Conservation (phyloP, 139 green algal species). For the Mychonastes homosphaera region DNA sequence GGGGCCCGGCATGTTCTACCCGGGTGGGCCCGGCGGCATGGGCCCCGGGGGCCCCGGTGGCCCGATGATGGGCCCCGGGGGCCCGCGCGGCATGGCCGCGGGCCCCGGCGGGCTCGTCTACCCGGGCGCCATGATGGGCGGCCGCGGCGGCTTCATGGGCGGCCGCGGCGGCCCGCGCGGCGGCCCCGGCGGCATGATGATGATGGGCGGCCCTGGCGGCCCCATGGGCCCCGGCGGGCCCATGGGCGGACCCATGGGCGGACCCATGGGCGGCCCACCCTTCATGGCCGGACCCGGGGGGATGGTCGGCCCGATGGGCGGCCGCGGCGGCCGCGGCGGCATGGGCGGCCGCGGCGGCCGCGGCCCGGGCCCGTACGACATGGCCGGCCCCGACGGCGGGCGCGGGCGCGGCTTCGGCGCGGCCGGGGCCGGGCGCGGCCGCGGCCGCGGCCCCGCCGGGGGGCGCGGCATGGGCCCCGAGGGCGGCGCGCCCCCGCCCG, state of each 20-base stretch:
- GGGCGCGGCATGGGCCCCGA: not conserved
- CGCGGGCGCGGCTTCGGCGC: constrained; percentile 23
- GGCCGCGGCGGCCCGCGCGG: not conserved
- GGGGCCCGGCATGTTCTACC: constrained; percentile 34
- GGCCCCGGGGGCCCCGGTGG: constrained; percentile 25
- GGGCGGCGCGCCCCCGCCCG: not conserved
- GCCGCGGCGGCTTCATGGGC: constrained; percentile 4
- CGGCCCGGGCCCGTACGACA: constrained; percentile 13
- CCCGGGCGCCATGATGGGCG: constrained; percentile 5
- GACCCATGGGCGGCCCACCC: constrained; percentile 22
- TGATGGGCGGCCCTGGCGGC: not conserved
- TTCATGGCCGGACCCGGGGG: constrained; percentile 25
- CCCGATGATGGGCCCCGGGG: constrained; percentile 21
- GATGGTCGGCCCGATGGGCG: constrained; percentile 16
- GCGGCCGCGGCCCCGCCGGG: constrained; percentile 11
- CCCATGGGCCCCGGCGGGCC: not conserved
- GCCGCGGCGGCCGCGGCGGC: constrained; percentile 16
- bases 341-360: constrained; percentile 27
- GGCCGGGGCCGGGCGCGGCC: constrained; percentile 15
- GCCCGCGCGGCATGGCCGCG: not conserved
- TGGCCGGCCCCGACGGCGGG: constrained; percentile 10
- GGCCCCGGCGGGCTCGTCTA: not conserved
- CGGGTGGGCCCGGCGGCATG: constrained; percentile 33
- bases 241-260: constrained; percentile 5
- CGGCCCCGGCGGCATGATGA: constrained; percentile 8